Conservation (phyloP, 148 eudicot species). For the Rhododendron simsii region DNA sequence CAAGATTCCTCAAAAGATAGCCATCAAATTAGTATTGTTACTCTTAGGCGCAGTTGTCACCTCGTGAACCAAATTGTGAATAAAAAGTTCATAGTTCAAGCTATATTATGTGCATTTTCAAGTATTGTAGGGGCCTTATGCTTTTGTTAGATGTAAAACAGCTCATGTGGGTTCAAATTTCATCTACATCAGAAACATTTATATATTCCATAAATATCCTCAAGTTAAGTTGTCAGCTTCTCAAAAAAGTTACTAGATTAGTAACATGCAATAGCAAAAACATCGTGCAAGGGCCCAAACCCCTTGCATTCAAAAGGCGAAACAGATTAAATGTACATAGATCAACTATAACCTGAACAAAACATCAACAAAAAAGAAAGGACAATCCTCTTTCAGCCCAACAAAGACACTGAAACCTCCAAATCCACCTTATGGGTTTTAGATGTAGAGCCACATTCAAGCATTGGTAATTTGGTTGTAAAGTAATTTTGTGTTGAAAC, state of each 20-base stretch:
- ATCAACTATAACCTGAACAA: background rate
- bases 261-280: background rate
- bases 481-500: background rate
- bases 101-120: background rate
- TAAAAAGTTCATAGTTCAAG: background rate
- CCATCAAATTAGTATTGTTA: background rate
- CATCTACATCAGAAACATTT: background rate
- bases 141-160: background rate
- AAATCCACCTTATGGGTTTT: background rate
- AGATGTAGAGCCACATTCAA: background rate
- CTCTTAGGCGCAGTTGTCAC: background rate
- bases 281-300: background rate
- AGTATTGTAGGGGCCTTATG: background rate
- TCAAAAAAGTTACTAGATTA: background rate
- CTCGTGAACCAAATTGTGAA: background rate
- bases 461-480: background rate
- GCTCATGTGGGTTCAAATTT: background rate
- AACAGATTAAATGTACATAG: background rate
- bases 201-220: background rate
- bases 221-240: background rate
- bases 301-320: background rate
- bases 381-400: background rate
- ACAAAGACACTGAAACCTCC: background rate
- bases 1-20: background rate
- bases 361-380: background rate